Base-by-base conservation (phyloP, 805 yeast genomes). In the Kurtzmaniella fragi region DNA sequence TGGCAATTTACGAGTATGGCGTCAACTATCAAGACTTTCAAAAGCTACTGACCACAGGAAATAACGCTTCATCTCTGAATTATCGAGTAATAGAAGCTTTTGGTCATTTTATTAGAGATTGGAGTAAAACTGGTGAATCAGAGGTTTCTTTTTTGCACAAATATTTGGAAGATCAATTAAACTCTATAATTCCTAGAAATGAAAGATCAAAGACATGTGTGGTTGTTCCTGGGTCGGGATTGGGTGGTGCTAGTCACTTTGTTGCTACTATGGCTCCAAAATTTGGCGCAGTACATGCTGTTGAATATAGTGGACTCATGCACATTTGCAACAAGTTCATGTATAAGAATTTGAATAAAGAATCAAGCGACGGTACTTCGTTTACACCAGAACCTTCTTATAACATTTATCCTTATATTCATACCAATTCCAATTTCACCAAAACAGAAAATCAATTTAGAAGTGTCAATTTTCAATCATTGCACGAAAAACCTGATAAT, bases 191-290 rank as follows among this genome's bases (percentile, higher is more conserved):
- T 45, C 58, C 67, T 48, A 43, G 34, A n/a, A 41, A 45, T 6
- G 57, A 61, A 25, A 50, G 61, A 29, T 13, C 41, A 0, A 60
- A 63, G 5, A 75, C 85, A 0, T 59, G 76, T 10, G 70, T 87
- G 0, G 61, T 90, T 3, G 75, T 86, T 1, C 97, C 98, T 0
- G 98, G 98, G 0, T 77, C 93, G 1, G 98, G 98, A 0, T 65
- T 84, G 17, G 96, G 96, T 0, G 66, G 88, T 46, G 62, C 88
- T 0, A 81, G 95, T 1, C 80, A 80, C 53, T 86, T 80, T 42
- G 43, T 87, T 17, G 66, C 79, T 2, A 9, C 12, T 3, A 14
- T 51, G 41, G 51, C 45, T 2, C 62, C 70, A 34, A 42, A 63
- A 5, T 73, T 66, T 44, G 58, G 58, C 0, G 51, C 67, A 3